These are phyloP conservation scores for Corchorus capsularis DNA, from an alignment of 345 rosid genomes.

Conservation along the genomic window DNA sequence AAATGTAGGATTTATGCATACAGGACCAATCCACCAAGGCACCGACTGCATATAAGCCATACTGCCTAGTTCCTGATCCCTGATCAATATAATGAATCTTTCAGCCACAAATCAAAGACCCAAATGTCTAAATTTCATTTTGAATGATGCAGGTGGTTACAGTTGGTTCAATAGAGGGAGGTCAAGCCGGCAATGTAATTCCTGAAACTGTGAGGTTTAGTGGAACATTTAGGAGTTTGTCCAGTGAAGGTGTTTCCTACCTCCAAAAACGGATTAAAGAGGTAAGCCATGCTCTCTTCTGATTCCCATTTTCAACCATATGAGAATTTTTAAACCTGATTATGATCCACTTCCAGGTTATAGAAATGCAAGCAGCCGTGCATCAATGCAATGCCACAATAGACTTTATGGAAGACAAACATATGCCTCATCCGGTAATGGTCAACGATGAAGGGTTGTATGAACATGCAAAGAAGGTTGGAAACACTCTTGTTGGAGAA, in stretches of 20 bases:
- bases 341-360: slow-evolving; percentile 37
- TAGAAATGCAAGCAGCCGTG: slow-evolving; percentile 63
- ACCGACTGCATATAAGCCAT: not conserved
- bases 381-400: slow-evolving; percentile 55
- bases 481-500: slow-evolving; percentile 54
- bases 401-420: slow-evolving; percentile 51
- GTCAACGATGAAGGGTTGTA: slow-evolving; percentile 54
- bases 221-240: slow-evolving; percentile 69
- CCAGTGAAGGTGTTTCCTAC: slow-evolving; percentile 51
- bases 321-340: not conserved
- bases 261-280: slow-evolving; percentile 54
- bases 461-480: slow-evolving; percentile 55
- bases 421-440: slow-evolving; percentile 55
- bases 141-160: slow-evolving; percentile 51
- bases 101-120: not conserved
- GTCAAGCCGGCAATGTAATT: slow-evolving; percentile 57
- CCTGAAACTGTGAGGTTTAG: slow-evolving; percentile 54
- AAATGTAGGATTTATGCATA: not conserved
- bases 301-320: not conserved
- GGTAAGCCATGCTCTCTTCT: slow-evolving; percentile 26
- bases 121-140: not conserved
- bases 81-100: not conserved
- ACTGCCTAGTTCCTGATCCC: not conserved
- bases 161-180: slow-evolving; percentile 65
- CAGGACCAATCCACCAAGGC: not conserved